Evolutionary conservation across 1,284 basidiomycete genomes (phyloP), one percentile per base, ranked within the genome.

Genomic region (Trametes hirsuta): DNA sequence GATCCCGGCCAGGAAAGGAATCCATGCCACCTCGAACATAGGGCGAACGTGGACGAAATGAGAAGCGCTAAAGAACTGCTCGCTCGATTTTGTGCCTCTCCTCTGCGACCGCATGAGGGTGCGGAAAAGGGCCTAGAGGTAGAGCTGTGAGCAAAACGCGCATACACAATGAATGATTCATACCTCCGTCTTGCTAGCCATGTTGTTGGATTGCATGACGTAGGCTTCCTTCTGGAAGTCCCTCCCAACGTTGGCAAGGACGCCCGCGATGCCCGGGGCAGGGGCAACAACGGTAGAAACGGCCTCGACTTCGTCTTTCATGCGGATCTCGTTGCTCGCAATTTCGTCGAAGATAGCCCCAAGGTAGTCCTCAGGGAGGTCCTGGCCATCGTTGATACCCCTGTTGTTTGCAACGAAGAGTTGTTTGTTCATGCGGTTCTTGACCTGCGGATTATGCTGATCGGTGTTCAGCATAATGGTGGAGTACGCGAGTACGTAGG

Each of bases 21-120:
- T 97, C 96, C 96, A 98, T 12, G 94, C 95, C 18, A 97, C 94
- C 75, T 98, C 95, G 69, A 98, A 97, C 96, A 98, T 98, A 41
- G 95, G 95, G 36, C 88, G 85, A 59, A 97, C 95, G 72, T 98
- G 96, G 63, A 97, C 87, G 65, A 95, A 93, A 70, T 97, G 93
- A 0, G 94, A 97, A 0, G 96, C 96, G 66, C 92, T 93, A 77
- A 95, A 97, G 78, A 94, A 98, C 64, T 95, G 91, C 65, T 96
- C 93, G 35, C 80, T 84, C 9, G 79, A 77, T 71, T 85, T 87
- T 1, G 88, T 86, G 21, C 88, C 84, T 69, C 91, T 91, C 18
- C 93, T 85, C 72, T 97, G 94, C 21, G 93, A 85, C 35, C 91
- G 87, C 79, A 95, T 91, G 81, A 98, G 84, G 1, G 93, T 94